Evolutionary conservation across 768 basidiomycete genomes (phyloP), one percentile per base, ranked within the genome.

Genomic region (Naematelia aurantialba): DNA sequence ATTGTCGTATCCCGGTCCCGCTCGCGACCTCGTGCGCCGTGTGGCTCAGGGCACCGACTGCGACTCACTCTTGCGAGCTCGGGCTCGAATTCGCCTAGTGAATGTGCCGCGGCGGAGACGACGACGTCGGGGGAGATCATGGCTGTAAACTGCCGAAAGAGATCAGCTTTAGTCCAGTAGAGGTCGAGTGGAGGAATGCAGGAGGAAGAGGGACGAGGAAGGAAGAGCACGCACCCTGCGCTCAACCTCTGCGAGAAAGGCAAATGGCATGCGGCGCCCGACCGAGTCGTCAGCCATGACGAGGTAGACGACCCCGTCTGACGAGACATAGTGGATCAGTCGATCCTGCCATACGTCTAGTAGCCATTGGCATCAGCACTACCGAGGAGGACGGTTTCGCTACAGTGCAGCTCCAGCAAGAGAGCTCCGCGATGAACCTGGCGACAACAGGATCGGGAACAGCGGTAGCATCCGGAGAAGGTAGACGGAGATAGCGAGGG

Each of bases 211-310:
- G 19, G 19, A 44, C 19, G 42, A 47, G 5, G 3, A 31, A 42
- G 5, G 19, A 49, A 21, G 79, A 79, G 19, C 44, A 48, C 75
- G 57, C 53, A 78, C 73, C 71, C 85, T 82, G 68, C 76, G 68
- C 45, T 96, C 91, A 12, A 99, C 80, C 48, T 93, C 91, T 34
- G 83, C 80, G 3, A 99, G 81, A 78, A 98, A 99, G 3, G 89
- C 88, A 72, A 98, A 99, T 11, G 96, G 92, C 82, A 91, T 88
- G 63, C 92, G 83, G 67, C 94, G 82, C 57, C 92, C 93, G 17
- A 86, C 89, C 42, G 87, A 82, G 75, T 97, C 93, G 73, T 98
- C 91, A 4, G 91, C 90, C 86, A 99, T 92, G 55, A 92, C 89
- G 22, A 98, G 83, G 76, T 88, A 93, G 34, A 86, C 86, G 74